Evolutionary conservation across 2,329 filamentous ascomycete species (phyloP).

Genomic region (Pseudocercospora fijiensis): DNA sequence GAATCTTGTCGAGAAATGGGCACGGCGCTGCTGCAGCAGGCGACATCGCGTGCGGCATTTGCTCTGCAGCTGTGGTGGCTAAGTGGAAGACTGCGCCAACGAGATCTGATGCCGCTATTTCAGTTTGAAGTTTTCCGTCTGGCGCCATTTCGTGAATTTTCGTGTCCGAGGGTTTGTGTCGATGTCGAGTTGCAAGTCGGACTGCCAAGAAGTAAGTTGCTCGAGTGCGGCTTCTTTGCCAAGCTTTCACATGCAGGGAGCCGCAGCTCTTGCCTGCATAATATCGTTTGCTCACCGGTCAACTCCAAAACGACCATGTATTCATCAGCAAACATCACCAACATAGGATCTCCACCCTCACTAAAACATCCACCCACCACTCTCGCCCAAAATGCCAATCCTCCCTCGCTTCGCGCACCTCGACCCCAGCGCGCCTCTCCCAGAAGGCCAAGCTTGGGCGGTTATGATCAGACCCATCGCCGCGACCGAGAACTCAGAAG

Average conservation of each 20-base stretch:
- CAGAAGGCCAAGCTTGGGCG: not conserved
- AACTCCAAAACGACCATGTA: not conserved
- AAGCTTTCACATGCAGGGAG: conserved; percentile 8
- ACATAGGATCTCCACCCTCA: not conserved
- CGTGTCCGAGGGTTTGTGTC: no score
- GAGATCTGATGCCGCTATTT: no score
- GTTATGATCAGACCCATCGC: not conserved
- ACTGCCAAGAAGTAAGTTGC: not conserved
- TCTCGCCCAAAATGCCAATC: not conserved
- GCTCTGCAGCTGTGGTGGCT: no score
- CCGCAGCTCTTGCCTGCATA: not conserved
- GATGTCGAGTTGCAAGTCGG: no score
- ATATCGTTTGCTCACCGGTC: not conserved
- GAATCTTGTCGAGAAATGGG: no score
- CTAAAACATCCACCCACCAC: not conserved
- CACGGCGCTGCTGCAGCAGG: no score
- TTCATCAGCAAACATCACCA: not conserved
- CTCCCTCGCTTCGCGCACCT: not conserved
- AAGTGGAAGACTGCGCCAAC: no score
- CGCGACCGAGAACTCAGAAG: not conserved
- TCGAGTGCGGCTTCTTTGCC: not conserved
- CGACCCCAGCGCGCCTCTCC: not conserved
- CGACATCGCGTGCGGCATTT: no score
- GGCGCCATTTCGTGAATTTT: no score
- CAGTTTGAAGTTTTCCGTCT: no score